These are phyloP conservation scores for Phtheirospermum japonicum DNA, from an alignment of 257 asterid species.

Conservation along the genomic window DNA sequence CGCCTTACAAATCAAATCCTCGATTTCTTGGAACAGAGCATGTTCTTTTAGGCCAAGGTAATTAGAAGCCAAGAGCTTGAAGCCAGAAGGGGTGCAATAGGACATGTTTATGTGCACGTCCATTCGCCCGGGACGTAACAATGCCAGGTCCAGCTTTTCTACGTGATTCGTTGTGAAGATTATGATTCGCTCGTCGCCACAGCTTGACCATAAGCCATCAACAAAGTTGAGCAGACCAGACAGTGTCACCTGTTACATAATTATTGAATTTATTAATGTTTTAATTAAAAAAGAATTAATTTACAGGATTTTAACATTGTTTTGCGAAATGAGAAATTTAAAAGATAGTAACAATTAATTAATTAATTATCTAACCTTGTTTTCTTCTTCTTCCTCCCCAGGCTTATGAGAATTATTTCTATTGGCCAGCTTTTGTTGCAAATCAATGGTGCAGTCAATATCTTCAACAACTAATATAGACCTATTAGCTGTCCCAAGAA, in stretches of 20 bases:
- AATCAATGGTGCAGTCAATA: conserved; percentile 61
- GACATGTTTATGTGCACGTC: conserved; percentile 75
- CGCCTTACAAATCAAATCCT: conserved; percentile 34
- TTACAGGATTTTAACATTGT: too few relatives aligned
- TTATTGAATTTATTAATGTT: too few relatives aligned
- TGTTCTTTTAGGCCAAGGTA: conserved; percentile 50
- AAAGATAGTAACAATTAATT: neutral
- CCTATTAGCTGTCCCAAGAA: conserved; percentile 49
- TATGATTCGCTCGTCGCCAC: conserved; percentile 63
- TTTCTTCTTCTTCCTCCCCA: conserved; percentile 31
- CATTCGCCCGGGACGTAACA: conserved; percentile 72
- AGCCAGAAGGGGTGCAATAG: conserved; percentile 56
- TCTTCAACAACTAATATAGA: conserved; percentile 70
- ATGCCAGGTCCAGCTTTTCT: conserved; percentile 63
- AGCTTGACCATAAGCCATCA: conserved; percentile 69
- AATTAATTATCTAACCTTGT: conserved; percentile 30
- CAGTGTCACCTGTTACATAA: conserved; percentile 54
- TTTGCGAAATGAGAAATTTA: too few relatives aligned
- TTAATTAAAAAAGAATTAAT: too few relatives aligned
- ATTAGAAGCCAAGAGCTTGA: conserved; percentile 49
- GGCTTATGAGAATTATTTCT: conserved; percentile 6
- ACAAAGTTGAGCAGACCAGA: conserved; percentile 63
- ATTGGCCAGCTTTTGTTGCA: conserved; percentile 42
- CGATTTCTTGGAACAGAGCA: conserved; percentile 41
- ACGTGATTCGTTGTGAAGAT: conserved; percentile 60